A percentile compares a stretch with the other conserved stretches of the same genome.
phyloP scores from a whole-genome alignment of 768 basidiomycete species.

The Sporobolomyces roseus region DNA sequence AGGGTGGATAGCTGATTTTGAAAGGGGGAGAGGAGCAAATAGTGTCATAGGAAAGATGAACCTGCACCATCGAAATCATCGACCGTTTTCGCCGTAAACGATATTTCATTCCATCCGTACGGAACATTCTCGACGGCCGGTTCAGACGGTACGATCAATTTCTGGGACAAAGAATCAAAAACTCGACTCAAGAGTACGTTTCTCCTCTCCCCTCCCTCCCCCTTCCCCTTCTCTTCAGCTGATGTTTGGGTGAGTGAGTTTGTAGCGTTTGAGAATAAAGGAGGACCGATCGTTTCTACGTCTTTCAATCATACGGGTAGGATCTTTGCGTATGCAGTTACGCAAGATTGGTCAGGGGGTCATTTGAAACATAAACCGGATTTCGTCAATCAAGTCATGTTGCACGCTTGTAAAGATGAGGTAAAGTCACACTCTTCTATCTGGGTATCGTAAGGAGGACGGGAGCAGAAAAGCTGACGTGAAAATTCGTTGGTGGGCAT shows the following conservation, averaged over 20 bases:
- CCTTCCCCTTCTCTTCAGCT: background rate
- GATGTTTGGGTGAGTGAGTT: background rate
- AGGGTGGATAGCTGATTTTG: too few species aligned
- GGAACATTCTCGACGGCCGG: constrained; percentile 82
- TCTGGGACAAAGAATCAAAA: constrained; percentile 91
- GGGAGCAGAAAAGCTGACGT: background rate
- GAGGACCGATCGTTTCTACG: constrained; percentile 72
- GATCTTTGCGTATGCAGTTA: constrained; percentile 82
- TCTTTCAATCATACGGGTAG: constrained; percentile 81
- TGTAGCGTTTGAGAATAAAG: constrained; percentile 62
- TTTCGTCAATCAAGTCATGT: constrained; percentile 68
- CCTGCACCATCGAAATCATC: constrained; percentile 57
- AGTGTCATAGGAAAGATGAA: constrained; percentile 64
- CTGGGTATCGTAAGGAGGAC: too few species aligned
- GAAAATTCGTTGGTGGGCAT: background rate
- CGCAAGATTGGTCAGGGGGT: constrained; percentile 46
- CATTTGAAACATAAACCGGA: constrained; percentile 41
- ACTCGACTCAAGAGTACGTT: constrained; percentile 75
- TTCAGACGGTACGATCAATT: constrained; percentile 77
- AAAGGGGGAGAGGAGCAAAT: too few species aligned
- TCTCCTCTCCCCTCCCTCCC: constrained; percentile 49
- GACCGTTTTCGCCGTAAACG: constrained; percentile 75
- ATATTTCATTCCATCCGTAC: constrained; percentile 77
- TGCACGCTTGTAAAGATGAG: constrained; percentile 81
- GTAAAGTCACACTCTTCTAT: too few species aligned